Percentiles rank a stretch among this genome's conserved stretches.
phyloP scores from a whole-genome alignment of 192 early-diverging fungal genomes.

The Coemansia sp. region DNA sequence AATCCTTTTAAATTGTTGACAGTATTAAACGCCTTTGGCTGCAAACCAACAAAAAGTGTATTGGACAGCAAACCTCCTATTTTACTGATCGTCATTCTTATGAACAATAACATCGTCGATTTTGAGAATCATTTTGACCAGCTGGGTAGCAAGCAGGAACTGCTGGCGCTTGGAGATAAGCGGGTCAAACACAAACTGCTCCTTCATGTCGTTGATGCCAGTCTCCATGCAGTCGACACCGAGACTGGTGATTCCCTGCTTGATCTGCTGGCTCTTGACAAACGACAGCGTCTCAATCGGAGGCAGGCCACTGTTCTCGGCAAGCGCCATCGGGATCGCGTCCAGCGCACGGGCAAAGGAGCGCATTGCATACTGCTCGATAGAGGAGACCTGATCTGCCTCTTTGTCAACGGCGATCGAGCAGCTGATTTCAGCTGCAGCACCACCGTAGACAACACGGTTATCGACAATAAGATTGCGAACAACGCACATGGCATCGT shows the following conservation, averaged over 20 bases:
- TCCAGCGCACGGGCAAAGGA: slow-evolving; percentile 97
- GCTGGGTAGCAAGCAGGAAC: slow-evolving; percentile 94
- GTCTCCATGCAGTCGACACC: slow-evolving; percentile 96
- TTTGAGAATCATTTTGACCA: slow-evolving; percentile 99
- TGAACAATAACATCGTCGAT: slow-evolving; percentile 84
- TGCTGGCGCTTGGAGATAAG: slow-evolving; percentile 99
- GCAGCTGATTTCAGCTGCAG: slow-evolving; percentile 95
- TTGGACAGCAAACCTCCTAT: too few relatives aligned
- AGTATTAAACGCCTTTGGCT: too few relatives aligned
- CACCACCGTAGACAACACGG: slow-evolving; percentile 99
- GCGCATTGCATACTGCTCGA: slow-evolving; percentile 99
- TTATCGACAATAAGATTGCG: slow-evolving; percentile 96
- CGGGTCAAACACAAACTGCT: slow-evolving; percentile 98
- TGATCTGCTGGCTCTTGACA: slow-evolving; percentile 91
- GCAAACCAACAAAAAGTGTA: too few relatives aligned
- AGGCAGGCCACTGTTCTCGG: slow-evolving; percentile 96
- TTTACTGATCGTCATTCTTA: slow-evolving; percentile 35
- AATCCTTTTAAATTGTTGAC: too few relatives aligned
- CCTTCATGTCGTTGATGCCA: slow-evolving; percentile 96
- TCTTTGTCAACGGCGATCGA: slow-evolving; percentile 90
- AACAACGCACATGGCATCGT: slow-evolving; percentile 99
- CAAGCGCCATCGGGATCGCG: slow-evolving; percentile 86
- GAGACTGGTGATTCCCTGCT: slow-evolving; percentile 80
- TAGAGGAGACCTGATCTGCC: slow-evolving; percentile 83
- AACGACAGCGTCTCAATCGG: slow-evolving; percentile 96